A percentile compares a stretch with the other conserved stretches of the same genome.
phyloP scores from a whole-genome alignment of 2,329 filamentous ascomycete genomes.

The Lasiodiplodia gonubiensis region DNA sequence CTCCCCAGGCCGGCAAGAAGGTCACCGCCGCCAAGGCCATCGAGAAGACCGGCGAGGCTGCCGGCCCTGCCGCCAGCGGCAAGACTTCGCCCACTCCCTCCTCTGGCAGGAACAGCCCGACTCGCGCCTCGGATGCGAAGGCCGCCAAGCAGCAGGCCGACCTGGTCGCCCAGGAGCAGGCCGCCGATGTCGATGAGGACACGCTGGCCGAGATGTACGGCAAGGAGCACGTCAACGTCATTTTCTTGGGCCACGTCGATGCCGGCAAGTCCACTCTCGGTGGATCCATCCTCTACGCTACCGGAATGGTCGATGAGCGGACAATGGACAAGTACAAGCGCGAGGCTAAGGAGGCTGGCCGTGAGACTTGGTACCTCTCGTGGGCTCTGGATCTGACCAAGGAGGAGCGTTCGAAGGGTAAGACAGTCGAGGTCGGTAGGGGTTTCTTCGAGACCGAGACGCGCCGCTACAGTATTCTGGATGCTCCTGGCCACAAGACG shows the following conservation, averaged over 20 bases:
- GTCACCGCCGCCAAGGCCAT: slow-evolving; percentile 87
- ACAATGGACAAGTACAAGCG: slow-evolving; percentile 98
- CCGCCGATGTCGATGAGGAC: slow-evolving; percentile 77
- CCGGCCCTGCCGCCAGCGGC: slow-evolving; percentile 59
- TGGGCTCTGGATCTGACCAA: slow-evolving; percentile 98
- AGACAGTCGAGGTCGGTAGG: slow-evolving; percentile 95
- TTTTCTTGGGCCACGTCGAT: slow-evolving; percentile 98
- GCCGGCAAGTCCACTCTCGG: slow-evolving; percentile 97
- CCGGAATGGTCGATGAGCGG: slow-evolving; percentile 98
- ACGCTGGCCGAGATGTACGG: slow-evolving; percentile 95
- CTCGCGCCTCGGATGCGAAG: slow-evolving; percentile 57
- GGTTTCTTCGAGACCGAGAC: slow-evolving; percentile 98
- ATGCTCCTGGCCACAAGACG: slow-evolving; percentile 96
- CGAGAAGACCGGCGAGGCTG: slow-evolving; percentile 81
- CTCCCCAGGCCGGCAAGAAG: slow-evolving; percentile 76
- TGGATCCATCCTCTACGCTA: slow-evolving; percentile 88
- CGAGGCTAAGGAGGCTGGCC: slow-evolving; percentile 93
- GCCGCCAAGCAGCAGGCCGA: slow-evolving; percentile 72
- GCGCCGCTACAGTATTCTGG: slow-evolving; percentile 92
- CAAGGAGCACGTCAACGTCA: slow-evolving; percentile 92
- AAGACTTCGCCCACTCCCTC: slow-evolving; percentile 81
- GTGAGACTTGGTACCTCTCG: slow-evolving; percentile 98
- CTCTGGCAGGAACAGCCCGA: slow-evolving; percentile 83
- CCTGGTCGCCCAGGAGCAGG: slow-evolving; percentile 81
- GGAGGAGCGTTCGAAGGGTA: slow-evolving; percentile 94